These are phyloP conservation scores for Metschnikowia borealis DNA, from an alignment of 805 yeast genomes.

Conservation along the genomic window DNA sequence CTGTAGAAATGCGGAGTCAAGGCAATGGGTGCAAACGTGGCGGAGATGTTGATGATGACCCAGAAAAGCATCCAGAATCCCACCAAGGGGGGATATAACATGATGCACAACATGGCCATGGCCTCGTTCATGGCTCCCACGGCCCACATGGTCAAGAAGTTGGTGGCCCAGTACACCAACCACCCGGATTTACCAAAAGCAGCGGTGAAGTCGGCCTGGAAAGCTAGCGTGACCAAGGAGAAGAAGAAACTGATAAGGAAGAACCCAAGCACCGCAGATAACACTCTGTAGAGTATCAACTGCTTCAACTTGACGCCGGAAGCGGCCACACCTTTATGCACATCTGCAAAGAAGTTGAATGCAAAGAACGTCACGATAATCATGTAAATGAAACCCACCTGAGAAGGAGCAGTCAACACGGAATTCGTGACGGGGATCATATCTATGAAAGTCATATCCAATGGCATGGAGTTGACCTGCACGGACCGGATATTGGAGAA, in stretches of 20 bases:
- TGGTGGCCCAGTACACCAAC: conserved; percentile 68
- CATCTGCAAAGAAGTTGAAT: conserved; percentile 52
- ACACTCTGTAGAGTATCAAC: conserved; percentile 50
- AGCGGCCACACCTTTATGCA: conserved; percentile 49
- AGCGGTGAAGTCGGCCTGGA: conserved; percentile 55
- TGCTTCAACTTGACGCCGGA: conserved; percentile 39
- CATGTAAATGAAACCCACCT: conserved; percentile 71
- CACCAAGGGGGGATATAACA: conserved; percentile 55
- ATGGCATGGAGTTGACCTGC: conserved; percentile 28
- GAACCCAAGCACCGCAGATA: conserved; percentile 49
- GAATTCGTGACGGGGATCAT: conserved; percentile 47
- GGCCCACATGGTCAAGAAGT: conserved; percentile 66
- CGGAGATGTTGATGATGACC: conserved; percentile 65
- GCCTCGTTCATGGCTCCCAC: conserved; percentile 76
- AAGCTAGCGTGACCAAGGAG: conserved; percentile 60
- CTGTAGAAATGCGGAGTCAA: conserved; percentile 54
- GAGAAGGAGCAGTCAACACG: conserved; percentile 60
- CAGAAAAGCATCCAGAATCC: conserved; percentile 73
- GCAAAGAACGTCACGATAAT: conserved; percentile 72
- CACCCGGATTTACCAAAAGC: conserved; percentile 69
- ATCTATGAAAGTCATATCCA: conserved; percentile 39
- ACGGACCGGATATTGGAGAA: conserved; percentile 15
- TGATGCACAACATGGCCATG: conserved; percentile 47
- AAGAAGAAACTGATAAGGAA: conserved; percentile 56
- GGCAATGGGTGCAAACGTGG: conserved; percentile 64